Evolutionary conservation across 176 grass and related monocot species (phyloP), one percentile per base, ranked within the genome.

Genomic region (Ananas comosus): DNA sequence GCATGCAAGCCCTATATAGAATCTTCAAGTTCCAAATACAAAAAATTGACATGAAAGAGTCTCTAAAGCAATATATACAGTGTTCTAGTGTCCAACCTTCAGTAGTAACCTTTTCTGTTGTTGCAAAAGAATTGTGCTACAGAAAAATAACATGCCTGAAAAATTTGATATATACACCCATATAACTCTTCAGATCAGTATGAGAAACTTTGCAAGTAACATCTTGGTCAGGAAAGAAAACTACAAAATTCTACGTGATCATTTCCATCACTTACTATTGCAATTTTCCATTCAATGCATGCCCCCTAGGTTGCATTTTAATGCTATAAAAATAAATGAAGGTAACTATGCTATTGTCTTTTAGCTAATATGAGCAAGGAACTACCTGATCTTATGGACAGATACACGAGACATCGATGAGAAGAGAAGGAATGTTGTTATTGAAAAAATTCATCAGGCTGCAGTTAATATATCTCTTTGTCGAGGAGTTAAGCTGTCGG

Each of bases 341-440:
- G 53, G 53, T 56, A 56, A 56, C 53, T 56, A 4, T 56, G 53
- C 53, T 56, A n/a, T 13, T 56, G 12, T 56, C 12, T 56, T 42
- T 42, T 42, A 6, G 53, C 53, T 56, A 56, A 56, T 56, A n/a
- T 21, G 16, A 1, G n/a, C 3, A 10, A 59, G 54, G 54, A 59
- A 18, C 3, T 59, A 18, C 54, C 54, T 17, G 54, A 72, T 80
- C 51, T 14, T 75, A 48, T 71, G 19, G 83, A 47, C 63, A 99
- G 86, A 93, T 72, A 54, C 86, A 72, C 79, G 94, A 84, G 89
- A 99, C 69, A 86, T 93, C 71, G 80, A 99, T 70, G 84, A 90
- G 72, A 86, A 93, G 70, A 90, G 89, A 79, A 82, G 89, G 64
- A 99, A 99, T 22, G 48, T 49, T 72, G 87, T 99, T 50, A 90